Conservation (phyloP, 2,329 filamentous ascomycete genomes). For the Fusarium sp. region DNA sequence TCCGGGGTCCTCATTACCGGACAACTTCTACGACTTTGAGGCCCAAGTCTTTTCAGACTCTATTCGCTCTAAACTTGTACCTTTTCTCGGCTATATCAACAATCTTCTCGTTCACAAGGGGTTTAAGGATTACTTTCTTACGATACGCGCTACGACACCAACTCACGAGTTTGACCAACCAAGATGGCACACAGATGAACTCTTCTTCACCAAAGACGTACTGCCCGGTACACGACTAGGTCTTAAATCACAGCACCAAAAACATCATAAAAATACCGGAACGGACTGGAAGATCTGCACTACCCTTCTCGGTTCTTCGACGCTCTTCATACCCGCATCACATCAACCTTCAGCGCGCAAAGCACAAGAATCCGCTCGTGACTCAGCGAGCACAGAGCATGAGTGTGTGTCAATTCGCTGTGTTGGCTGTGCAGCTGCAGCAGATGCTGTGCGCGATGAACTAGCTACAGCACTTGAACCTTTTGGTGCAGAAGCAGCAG, state of each 20-base stretch:
- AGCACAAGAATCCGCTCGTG: conserved; percentile 45
- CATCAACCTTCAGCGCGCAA: conserved; percentile 47
- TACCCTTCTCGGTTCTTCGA: conserved; percentile 56
- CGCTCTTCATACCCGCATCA: conserved; percentile 52
- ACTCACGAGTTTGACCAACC: conserved; percentile 55
- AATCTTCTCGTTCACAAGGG: conserved; percentile 47
- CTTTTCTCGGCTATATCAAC: conserved; percentile 53
- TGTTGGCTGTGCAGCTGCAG: conserved; percentile 53
- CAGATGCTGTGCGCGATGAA: conserved; percentile 50
- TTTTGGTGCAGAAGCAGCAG: conserved; percentile 35
- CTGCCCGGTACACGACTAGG: conserved; percentile 20
- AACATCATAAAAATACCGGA: neutral
- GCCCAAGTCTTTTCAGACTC: conserved; percentile 46
- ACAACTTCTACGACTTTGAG: conserved; percentile 52
- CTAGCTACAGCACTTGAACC: conserved; percentile 45
- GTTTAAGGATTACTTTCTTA: conserved; percentile 57
- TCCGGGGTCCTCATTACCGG: conserved; percentile 37
- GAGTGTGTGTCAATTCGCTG: conserved; percentile 55
- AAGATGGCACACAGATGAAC: conserved; percentile 60
- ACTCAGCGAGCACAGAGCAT: conserved; percentile 46
- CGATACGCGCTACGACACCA: conserved; percentile 55
- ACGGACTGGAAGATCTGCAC: conserved; percentile 61
- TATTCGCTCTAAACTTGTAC: conserved; percentile 48
- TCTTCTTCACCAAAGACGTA: conserved; percentile 51
- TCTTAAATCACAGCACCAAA: neutral